phyloP scores from a whole-genome alignment of 208 protist species.

The Wallacemonas sp. region DNA sequence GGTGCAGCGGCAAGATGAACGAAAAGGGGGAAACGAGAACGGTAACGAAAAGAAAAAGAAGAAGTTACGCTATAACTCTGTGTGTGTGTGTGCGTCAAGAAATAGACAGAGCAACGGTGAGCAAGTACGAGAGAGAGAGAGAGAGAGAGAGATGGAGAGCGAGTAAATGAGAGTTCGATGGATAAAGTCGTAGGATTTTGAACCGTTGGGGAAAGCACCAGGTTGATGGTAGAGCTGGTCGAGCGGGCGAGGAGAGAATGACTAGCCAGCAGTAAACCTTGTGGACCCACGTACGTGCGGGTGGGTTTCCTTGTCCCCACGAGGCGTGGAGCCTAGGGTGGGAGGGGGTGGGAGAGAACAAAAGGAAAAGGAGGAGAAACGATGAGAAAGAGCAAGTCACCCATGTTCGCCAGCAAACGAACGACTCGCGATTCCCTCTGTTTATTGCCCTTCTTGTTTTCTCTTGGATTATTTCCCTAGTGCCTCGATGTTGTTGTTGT shows the following conservation, averaged over 20 bases:
- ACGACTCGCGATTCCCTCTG: background rate
- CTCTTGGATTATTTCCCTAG: background rate
- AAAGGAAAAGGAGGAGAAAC: too few species aligned
- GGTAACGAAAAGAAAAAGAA: constrained; percentile 19
- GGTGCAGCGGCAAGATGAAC: background rate
- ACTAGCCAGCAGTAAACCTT: too few species aligned
- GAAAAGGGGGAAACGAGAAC: background rate
- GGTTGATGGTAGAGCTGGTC: too few species aligned
- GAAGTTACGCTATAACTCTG: constrained; percentile 11
- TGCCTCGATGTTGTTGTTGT: background rate
- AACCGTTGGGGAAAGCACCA: too few species aligned
- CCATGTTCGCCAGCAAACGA: background rate
- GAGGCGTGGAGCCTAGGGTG: too few species aligned
- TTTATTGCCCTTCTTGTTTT: constrained; percentile 14
- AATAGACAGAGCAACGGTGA: background rate
- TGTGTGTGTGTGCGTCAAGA: too few species aligned
- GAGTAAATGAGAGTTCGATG: background rate
- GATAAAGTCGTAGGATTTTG: too few species aligned
- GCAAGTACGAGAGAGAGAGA: too few species aligned
- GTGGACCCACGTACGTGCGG: too few species aligned
- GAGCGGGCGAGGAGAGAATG: too few species aligned
- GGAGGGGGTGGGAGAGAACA: too few species aligned
- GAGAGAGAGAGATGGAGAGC: background rate
- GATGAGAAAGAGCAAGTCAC: background rate
- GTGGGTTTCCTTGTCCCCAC: too few species aligned